Evolutionary conservation across 1,284 basidiomycete genomes (phyloP), one percentile per base, ranked within the genome.

Genomic region (Thecaphora thlaspeos): DNA sequence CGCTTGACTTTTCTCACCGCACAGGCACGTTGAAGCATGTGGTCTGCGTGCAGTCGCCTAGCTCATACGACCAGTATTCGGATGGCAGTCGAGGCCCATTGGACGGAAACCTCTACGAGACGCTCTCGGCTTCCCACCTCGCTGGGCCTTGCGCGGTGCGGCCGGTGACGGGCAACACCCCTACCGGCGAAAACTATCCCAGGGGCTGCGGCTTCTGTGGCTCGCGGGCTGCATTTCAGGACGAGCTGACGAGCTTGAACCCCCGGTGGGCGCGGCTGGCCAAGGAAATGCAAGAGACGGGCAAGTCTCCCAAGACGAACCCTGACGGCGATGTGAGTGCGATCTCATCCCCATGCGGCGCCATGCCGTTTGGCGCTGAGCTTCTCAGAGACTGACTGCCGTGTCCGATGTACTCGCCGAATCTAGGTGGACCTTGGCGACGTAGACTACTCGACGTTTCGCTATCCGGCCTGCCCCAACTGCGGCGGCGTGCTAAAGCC

Each of bases 401-500:
- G n/a, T n/a, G n/a, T n/a, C n/a, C n/a, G n/a, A n/a, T n/a, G n/a
- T n/a, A n/a, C n/a, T n/a, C n/a, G 1, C 23, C 39, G 43, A 41
- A n/a, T n/a, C n/a, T 11, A 28, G 26, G 61, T 68, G 4, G 60
- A 71, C 34, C 59, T 76, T n/a, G 61, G 65, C 45, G 60, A 68
- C 17, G 68, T 69, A 43, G 72, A 77, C 47, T 78, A 77, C 58
- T 50, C 48, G 22, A 70, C 73, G 2, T 78, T 78, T 46, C 23
- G 59, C 42, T 74, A 73, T 38, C 70, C 73, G 2, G 19, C 66
- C 2, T 78, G 77, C 46, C 75, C 76, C 4, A 62, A 57, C 43
- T 78, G 77, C 52, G 71, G 69, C 21, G 76, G 77, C 18, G 56
- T 76, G 2, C 54, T 78, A 22, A 78, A 78, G 55, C 77, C 77